These are phyloP conservation scores for Alternaria triticimaculans DNA, from an alignment of 2,329 filamentous ascomycete species.

Conservation along the genomic window DNA sequence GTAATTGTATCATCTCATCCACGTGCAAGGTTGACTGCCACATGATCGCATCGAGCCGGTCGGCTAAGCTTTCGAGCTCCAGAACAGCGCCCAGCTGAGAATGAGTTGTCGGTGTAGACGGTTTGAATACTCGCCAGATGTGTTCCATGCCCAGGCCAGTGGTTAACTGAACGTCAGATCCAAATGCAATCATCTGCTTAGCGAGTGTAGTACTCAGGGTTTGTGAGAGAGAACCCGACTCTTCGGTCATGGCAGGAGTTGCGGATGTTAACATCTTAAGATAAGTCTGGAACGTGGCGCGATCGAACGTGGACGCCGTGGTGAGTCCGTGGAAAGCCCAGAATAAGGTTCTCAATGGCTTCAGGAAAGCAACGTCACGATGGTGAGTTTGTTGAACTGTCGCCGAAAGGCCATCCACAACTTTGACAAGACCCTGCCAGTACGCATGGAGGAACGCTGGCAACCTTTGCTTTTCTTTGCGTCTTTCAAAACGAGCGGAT, in stretches of 20 bases:
- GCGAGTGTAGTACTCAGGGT: slow-evolving; percentile 33
- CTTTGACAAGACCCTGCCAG: slow-evolving; percentile 27
- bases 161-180: slow-evolving; percentile 72
- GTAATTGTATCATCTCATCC: slow-evolving; percentile 46
- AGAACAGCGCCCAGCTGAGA: slow-evolving; percentile 50
- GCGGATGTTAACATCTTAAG: slow-evolving; percentile 47
- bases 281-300: slow-evolving; percentile 62
- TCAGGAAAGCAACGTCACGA: slow-evolving; percentile 25
- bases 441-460: slow-evolving; percentile 39
- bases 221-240: slow-evolving; percentile 26
- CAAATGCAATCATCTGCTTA: slow-evolving; percentile 58
- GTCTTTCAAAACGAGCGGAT: slow-evolving; percentile 41
- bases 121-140: slow-evolving; percentile 77
- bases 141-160: slow-evolving; percentile 81
- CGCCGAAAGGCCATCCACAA: slow-evolving; percentile 22
- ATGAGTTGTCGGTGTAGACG: slow-evolving; percentile 56
- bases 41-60: slow-evolving; percentile 53
- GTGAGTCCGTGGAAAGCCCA: slow-evolving; percentile 57
- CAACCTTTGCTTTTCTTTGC: slow-evolving; percentile 45
- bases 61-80: slow-evolving; percentile 54
- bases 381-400: slow-evolving; percentile 13
- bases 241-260: slow-evolving; percentile 9
- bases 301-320: slow-evolving; percentile 54
- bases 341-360: slow-evolving; percentile 50
- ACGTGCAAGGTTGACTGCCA: slow-evolving; percentile 44